Percentiles rank a stretch among this genome's conserved stretches.
Conservation (phyloP, 306 rosid species). For the Cercis canadensis region DNA sequence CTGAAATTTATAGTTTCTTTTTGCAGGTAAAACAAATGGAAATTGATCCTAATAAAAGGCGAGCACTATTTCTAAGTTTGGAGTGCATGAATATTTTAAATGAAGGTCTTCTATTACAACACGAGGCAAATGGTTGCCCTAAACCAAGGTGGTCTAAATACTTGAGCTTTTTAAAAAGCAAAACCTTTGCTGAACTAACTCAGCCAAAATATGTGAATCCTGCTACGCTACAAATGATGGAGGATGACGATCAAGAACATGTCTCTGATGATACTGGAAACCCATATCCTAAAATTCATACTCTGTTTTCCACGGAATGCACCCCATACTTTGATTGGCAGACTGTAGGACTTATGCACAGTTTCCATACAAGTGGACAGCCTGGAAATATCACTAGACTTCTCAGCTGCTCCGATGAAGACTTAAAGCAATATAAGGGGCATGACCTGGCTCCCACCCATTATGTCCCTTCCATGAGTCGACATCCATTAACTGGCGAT, state of each 20-base stretch:
- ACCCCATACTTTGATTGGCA: slow-evolving; percentile 96
- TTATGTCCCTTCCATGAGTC: slow-evolving; percentile 94
- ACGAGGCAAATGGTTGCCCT: slow-evolving; percentile 81
- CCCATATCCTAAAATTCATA: slow-evolving; percentile 82
- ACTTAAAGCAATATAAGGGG: slow-evolving; percentile 74
- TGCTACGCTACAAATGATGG: slow-evolving; percentile 67
- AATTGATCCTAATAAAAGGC: slow-evolving; percentile 62
- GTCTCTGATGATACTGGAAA: slow-evolving; percentile 45
- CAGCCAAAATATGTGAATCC: slow-evolving; percentile 70
- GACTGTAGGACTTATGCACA: slow-evolving; percentile 93
- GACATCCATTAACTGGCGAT: slow-evolving; percentile 94
- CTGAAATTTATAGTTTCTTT: slow-evolving; percentile 33
- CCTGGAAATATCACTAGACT: slow-evolving; percentile 96
- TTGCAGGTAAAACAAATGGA: slow-evolving; percentile 75
- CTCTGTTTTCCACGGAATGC: slow-evolving; percentile 91
- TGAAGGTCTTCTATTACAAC: slow-evolving; percentile 88
- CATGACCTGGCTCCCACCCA: slow-evolving; percentile 96
- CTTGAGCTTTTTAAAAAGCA: slow-evolving; percentile 85
- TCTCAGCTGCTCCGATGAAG: slow-evolving; percentile 89
- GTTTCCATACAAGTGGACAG: slow-evolving; percentile 85
- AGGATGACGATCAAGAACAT: slow-evolving; percentile 47
- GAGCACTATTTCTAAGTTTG: slow-evolving; percentile 63
- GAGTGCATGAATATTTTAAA: slow-evolving; percentile 87
- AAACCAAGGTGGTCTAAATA: slow-evolving; percentile 85
- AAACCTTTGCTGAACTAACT: slow-evolving; percentile 79